phyloP scores from a whole-genome alignment of 106 monocot genomes.

The Gastrodia elata region DNA sequence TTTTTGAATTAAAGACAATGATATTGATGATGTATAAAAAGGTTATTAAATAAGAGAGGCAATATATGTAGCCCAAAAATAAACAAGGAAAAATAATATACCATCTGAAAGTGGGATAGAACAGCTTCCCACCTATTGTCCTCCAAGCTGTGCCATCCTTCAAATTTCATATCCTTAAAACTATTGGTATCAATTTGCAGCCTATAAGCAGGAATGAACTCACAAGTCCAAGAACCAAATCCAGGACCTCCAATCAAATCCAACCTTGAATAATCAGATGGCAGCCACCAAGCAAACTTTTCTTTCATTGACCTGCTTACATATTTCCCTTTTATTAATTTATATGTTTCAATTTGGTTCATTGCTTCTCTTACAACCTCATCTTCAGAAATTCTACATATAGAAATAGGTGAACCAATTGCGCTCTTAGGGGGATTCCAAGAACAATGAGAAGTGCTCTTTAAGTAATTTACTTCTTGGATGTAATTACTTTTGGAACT shows the following conservation, averaged over 20 bases:
- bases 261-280: slow-evolving; percentile 26
- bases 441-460: slow-evolving; percentile 24
- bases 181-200: slow-evolving; percentile 50
- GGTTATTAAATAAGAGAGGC: background rate
- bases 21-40: background rate
- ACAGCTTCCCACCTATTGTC: slow-evolving; percentile 79
- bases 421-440: slow-evolving; percentile 31
- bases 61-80: background rate
- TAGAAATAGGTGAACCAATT: slow-evolving; percentile 44
- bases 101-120: slow-evolving; percentile 95
- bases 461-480: slow-evolving; percentile 10
- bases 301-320: background rate
- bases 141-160: slow-evolving; percentile 48
- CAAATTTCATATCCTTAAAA: slow-evolving; percentile 52
- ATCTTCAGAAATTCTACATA: slow-evolving; percentile 36
- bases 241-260: slow-evolving; percentile 36
- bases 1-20: too few species aligned
- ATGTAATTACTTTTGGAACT: slow-evolving; percentile 19
- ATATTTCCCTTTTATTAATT: slow-evolving; percentile 16
- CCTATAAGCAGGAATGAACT: slow-evolving; percentile 60
- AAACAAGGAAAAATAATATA: slow-evolving; percentile 43
- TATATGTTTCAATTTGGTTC: slow-evolving; percentile 21
- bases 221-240: slow-evolving; percentile 46
- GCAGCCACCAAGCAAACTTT: slow-evolving; percentile 40
- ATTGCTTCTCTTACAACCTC: slow-evolving; percentile 37